Base-by-base conservation (phyloP, 768 basidiomycete genomes). In the Lepiota brunneoincarnata region DNA sequence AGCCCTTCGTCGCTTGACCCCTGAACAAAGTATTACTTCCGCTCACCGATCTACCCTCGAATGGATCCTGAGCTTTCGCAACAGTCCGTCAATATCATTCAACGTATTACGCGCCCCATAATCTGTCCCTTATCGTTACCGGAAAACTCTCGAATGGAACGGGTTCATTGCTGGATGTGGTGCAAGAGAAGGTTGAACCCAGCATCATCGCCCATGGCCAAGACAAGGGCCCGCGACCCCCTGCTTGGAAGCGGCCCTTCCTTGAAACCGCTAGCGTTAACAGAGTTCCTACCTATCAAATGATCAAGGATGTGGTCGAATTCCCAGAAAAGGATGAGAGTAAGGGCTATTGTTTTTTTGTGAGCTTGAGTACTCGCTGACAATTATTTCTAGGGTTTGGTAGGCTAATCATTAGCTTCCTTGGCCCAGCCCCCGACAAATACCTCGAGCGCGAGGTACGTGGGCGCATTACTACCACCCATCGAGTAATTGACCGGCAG, bases 321-420 rank as follows among this genome's bases (percentile, higher is more conserved):
- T 99, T 99, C 64, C 96, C 97, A 10, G 97, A 98, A 72, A 86
- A 92, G 68, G 95, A 98, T 62, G 96, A 98, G 74, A 90, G 89
- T 75, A 55, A 21, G 77, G 35, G 18, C 6, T 49, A 14, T 41
- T n/a, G n/a, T n/a, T n/a, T 26, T 6, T 38, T 31, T 35, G 39
- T 23, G 26, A 51, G 20, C 41, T 18, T 6, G 47, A 45, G n/a
- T 5, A 34, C 56, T 47, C 51, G 28, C 50, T 49, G 23, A 14
- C 9, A 11, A 20, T 18, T 20, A 10, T 39, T 44, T 42, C 6
- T 48, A 80, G 79, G 73, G 55, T 82, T 93, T 62, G 96, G 97
- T 34, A 94, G 98, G 73, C 64, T 98, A 6, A 71, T 80, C 17
- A 78, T 98, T 44, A 79, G 73, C 34, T 94, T 86, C 70, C 74